Conservation (phyloP, 345 rosid genomes). For the Populus nigra region DNA sequence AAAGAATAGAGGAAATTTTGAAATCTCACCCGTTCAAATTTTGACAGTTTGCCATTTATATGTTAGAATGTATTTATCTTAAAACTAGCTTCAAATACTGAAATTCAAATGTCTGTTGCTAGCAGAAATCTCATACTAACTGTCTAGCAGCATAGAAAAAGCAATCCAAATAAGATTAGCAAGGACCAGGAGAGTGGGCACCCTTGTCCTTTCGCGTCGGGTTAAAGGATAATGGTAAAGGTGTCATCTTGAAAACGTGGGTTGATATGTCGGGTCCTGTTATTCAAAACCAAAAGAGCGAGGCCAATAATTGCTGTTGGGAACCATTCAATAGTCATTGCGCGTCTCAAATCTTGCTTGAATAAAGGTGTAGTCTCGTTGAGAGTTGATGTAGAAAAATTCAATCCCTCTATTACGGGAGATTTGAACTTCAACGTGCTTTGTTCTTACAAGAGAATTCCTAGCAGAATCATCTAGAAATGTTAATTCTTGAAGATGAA, state of each 20-base stretch:
- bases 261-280: constrained; percentile 14
- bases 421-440: too few relatives aligned
- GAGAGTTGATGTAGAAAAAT: not conserved
- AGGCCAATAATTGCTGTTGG: not conserved
- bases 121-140: not conserved
- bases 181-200: not conserved
- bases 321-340: too few relatives aligned
- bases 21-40: not conserved
- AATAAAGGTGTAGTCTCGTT: not conserved
- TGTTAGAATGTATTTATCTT: not conserved
- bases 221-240: constrained; percentile 4
- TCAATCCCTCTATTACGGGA: not conserved
- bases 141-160: not conserved
- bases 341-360: not conserved
- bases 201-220: constrained; percentile 1
- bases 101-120: not conserved
- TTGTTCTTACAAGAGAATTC: too few relatives aligned
- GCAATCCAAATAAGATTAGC: not conserved
- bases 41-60: not conserved
- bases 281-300: constrained; percentile 9
- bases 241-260: not conserved
- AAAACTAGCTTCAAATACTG: not conserved
- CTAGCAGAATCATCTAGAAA: too few relatives aligned
- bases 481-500: not conserved
- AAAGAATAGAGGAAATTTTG: not conserved